Evolutionary conservation across 2,329 filamentous ascomycete genomes (phyloP).

Genomic region (Aspergillus costaricaensis): DNA sequence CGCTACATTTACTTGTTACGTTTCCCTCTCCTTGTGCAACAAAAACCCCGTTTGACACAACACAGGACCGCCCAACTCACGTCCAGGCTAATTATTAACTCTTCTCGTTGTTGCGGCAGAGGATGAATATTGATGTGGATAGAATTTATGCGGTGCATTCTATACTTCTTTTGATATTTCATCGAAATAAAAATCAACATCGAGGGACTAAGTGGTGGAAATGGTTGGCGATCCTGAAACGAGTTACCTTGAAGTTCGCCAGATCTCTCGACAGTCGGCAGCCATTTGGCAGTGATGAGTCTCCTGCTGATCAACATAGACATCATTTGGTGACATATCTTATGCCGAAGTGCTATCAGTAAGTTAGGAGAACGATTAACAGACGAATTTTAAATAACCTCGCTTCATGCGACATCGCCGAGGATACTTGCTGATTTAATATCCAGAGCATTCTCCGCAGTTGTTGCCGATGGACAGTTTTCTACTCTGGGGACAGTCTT

Average conservation of each 20-base stretch:
- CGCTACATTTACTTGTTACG: background rate
- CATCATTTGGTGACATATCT: slow-evolving; percentile 35
- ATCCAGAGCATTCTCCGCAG: slow-evolving; percentile 61
- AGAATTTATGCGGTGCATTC: slow-evolving; percentile 36
- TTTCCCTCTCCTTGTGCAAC: background rate
- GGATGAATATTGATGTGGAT: slow-evolving; percentile 30
- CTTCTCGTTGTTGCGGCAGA: background rate
- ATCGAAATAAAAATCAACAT: slow-evolving; percentile 92
- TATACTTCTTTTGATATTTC: slow-evolving; percentile 69
- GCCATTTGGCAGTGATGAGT: background rate
- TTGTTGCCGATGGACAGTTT: slow-evolving; percentile 72
- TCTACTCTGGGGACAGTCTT: slow-evolving; percentile 70
- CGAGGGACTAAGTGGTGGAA: slow-evolving; percentile 79
- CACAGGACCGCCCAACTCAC: background rate
- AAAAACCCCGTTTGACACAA: background rate
- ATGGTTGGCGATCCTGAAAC: slow-evolving; percentile 69
- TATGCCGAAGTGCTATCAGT: slow-evolving; percentile 47
- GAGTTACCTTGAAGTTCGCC: slow-evolving; percentile 61
- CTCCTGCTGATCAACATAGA: slow-evolving; percentile 29
- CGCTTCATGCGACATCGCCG: background rate
- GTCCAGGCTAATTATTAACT: background rate
- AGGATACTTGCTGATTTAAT: background rate
- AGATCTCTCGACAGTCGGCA: slow-evolving; percentile 42
- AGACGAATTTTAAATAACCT: background rate
- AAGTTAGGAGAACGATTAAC: slow-evolving; percentile 20